These are phyloP conservation scores for Nakaseomyces kungkrabaensis DNA, from an alignment of 1,139 yeast species.

Conservation along the genomic window DNA sequence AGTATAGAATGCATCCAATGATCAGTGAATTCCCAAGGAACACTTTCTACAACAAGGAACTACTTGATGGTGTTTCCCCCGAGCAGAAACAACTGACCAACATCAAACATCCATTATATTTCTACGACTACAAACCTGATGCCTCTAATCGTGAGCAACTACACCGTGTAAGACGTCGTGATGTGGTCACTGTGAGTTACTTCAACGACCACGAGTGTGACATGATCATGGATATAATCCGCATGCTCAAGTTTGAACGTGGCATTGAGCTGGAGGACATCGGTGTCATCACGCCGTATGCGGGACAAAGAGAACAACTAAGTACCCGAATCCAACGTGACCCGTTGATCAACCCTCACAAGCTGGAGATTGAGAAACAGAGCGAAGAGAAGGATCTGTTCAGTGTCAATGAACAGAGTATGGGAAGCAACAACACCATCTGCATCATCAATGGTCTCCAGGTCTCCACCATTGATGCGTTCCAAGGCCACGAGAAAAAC, in stretches of 20 bases:
- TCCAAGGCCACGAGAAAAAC: conserved; percentile 57
- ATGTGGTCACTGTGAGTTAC: conserved; percentile 34
- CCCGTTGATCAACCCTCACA: conserved; percentile 45
- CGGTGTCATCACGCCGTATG: conserved; percentile 62
- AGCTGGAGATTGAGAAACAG: conserved; percentile 40
- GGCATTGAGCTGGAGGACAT: conserved; percentile 42
- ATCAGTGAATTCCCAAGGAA: conserved; percentile 56
- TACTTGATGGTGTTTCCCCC: conserved; percentile 51
- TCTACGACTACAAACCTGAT: conserved; percentile 40
- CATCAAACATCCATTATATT: conserved; percentile 44
- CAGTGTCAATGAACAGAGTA: conserved; percentile 20
- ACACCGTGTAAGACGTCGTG: conserved; percentile 36
- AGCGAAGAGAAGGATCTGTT: conserved; percentile 48
- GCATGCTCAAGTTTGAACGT: conserved; percentile 44
- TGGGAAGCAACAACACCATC: conserved; percentile 33
- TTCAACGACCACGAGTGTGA: conserved; percentile 45
- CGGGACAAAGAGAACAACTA: conserved; percentile 60
- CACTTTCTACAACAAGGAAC: conserved; percentile 43
- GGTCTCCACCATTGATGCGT: conserved; percentile 60
- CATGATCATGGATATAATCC: conserved; percentile 38
- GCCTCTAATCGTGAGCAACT: conserved; percentile 29
- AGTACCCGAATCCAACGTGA: conserved; percentile 43
- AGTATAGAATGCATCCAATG: conserved; percentile 64
- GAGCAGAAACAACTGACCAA: conserved; percentile 38
- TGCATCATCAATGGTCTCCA: conserved; percentile 57